These are phyloP conservation scores for Corynespora cassiicola DNA, from an alignment of 2,329 filamentous ascomycete species.

Conservation along the genomic window DNA sequence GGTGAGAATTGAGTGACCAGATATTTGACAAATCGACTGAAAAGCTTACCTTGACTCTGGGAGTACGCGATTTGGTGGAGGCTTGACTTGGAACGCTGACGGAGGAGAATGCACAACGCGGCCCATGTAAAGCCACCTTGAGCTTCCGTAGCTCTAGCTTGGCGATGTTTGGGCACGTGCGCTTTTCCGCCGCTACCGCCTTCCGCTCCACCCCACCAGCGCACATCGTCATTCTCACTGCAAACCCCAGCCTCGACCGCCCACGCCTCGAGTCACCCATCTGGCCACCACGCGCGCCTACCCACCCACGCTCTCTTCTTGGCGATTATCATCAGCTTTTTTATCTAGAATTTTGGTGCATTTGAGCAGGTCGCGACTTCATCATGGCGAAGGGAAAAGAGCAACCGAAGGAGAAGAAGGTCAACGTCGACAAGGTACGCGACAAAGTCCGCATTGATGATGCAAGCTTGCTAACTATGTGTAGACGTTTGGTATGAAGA, in stretches of 20 bases:
- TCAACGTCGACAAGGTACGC: conserved; percentile 78
- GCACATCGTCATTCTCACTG: conserved; percentile 46
- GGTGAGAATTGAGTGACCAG: conserved; percentile 21
- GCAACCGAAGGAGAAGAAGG: conserved; percentile 62
- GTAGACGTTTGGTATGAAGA: conserved; percentile 98
- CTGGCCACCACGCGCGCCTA: conserved; percentile 23
- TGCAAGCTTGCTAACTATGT: conserved; percentile 10
- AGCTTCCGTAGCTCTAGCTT: conserved; percentile 18
- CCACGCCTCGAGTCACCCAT: too few relatives aligned
- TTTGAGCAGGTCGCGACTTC: too few relatives aligned
- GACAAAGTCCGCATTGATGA: not conserved
- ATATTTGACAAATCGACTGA: conserved; percentile 9
- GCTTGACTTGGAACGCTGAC: not conserved
- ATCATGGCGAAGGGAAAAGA: conserved; percentile 72
- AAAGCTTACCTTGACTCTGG: conserved; percentile 36
- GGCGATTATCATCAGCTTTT: not conserved
- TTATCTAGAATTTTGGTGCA: not conserved
- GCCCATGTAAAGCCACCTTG: conserved; percentile 25
- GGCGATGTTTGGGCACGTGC: conserved; percentile 9
- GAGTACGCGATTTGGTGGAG: conserved; percentile 12
- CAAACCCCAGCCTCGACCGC: conserved; percentile 28
- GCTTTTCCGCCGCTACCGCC: conserved; percentile 21
- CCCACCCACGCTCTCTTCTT: conserved; percentile 18
- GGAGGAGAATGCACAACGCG: conserved; percentile 5
- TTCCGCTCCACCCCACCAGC: conserved; percentile 28